Conservation (phyloP, 306 rosid species). For the Medicago ruthenica region DNA sequence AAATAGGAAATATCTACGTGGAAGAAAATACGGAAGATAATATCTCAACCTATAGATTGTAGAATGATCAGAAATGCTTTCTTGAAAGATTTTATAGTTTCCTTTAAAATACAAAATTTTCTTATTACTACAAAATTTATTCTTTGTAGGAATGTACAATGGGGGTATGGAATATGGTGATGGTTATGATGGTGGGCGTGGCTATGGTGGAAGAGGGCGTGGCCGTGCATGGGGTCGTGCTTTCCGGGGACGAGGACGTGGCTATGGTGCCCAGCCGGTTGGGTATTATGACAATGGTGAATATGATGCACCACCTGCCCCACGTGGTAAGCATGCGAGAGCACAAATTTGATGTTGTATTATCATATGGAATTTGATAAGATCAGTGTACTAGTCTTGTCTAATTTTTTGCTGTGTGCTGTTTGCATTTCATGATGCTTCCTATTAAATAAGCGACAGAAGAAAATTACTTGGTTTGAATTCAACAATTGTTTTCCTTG, state of each 20-base stretch:
- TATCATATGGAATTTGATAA: background rate
- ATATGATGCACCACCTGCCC: constrained; percentile 64
- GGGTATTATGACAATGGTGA: constrained; percentile 76
- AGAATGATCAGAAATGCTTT: background rate
- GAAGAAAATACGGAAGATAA: background rate
- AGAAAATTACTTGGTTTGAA: background rate
- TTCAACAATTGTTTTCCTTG: background rate
- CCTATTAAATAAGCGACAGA: background rate
- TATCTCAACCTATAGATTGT: background rate
- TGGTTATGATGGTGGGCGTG: constrained; percentile 78
- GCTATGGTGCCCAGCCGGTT: constrained; percentile 62
- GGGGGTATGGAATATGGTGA: constrained; percentile 78
- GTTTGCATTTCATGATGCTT: constrained; percentile 9
- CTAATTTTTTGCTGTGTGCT: constrained; percentile 14
- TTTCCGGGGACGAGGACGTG: constrained; percentile 69
- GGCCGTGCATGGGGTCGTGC: constrained; percentile 71
- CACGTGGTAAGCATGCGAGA: constrained; percentile 60
- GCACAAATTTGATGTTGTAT: constrained; percentile 21
- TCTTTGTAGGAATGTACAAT: constrained; percentile 65
- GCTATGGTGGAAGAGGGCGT: constrained; percentile 79
- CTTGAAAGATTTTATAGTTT: background rate
- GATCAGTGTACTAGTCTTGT: background rate
- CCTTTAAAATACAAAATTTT: constrained; percentile 10
- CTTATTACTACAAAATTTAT: background rate
- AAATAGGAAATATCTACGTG: background rate